A percentile compares a stretch with the other conserved stretches of the same genome.
Conservation (phyloP, 2,329 filamentous ascomycete genomes). For the Myriosclerotinia curreyana region DNA sequence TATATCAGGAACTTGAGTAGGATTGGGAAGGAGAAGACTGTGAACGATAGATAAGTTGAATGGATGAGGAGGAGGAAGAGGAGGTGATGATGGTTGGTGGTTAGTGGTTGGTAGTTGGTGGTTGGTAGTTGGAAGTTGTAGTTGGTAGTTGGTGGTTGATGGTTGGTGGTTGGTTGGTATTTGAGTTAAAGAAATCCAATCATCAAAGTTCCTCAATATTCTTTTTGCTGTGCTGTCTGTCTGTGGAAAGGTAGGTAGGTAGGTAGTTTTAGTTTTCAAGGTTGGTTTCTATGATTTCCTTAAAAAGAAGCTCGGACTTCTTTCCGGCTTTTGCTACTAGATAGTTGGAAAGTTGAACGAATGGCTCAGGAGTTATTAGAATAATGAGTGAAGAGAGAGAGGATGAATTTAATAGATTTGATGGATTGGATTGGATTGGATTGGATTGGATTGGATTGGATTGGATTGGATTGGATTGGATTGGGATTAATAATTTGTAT, state of each 20-base stretch:
- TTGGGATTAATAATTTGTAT: no score
- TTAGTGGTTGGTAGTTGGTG: constrained; percentile 12
- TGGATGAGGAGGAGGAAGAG: background rate
- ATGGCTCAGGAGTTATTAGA: background rate
- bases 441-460: no score
- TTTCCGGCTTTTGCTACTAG: constrained; percentile 17
- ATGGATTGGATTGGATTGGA: no score
- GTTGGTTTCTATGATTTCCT: constrained; percentile 25
- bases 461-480: no score
- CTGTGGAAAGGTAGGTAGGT: constrained; percentile 20
- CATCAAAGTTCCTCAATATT: constrained; percentile 23
- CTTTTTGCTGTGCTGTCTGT: constrained; percentile 19
- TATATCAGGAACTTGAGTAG: background rate
- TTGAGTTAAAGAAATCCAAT: constrained; percentile 23
- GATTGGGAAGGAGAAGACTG: background rate
- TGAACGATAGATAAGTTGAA: background rate
- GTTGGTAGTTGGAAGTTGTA: background rate
- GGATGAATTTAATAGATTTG: background rate
- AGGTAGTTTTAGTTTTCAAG: constrained; percentile 13
- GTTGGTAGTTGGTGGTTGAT: constrained; percentile 3
- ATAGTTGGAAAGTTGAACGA: constrained; percentile 5
- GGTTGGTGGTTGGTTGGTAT: constrained; percentile 10
- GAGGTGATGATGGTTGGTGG: background rate
- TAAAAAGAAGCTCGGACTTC: constrained; percentile 30
- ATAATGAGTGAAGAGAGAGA: background rate